Conservation (phyloP, 2,329 filamentous ascomycete species). For the Hymenoscyphus repandus region DNA sequence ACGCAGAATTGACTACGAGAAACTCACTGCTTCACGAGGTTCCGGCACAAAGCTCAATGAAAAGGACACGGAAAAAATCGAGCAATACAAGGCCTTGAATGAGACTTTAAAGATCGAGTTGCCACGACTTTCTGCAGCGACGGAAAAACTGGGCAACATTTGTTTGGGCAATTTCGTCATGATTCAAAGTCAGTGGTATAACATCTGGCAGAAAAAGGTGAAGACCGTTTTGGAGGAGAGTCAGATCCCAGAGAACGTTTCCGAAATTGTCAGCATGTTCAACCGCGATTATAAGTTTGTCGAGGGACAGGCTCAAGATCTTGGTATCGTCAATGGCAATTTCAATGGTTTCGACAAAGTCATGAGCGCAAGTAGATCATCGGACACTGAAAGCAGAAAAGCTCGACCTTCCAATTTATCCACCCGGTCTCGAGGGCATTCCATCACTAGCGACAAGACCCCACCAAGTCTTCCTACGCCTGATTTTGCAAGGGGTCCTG, state of each 20-base stretch:
- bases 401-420: constrained; percentile 28
- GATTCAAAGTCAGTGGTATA: constrained; percentile 79
- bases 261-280: constrained; percentile 74
- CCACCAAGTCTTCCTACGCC: constrained; percentile 60
- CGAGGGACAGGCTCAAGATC: constrained; percentile 63
- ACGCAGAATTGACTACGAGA: constrained; percentile 83
- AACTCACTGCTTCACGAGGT: constrained; percentile 70
- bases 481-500: constrained; percentile 61
- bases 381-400: constrained; percentile 32
- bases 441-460: constrained; percentile 56
- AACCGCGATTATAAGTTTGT: constrained; percentile 71
- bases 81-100: constrained; percentile 80
- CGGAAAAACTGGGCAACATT: constrained; percentile 76
- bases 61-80: constrained; percentile 75
- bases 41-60: constrained; percentile 82
- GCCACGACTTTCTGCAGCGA: constrained; percentile 74
- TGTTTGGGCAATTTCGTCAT: constrained; percentile 80
- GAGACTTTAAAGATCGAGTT: constrained; percentile 90
- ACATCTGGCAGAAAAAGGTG: constrained; percentile 79
- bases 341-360: constrained; percentile 35
- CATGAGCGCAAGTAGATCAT: constrained; percentile 9
- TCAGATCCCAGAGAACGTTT: constrained; percentile 58
- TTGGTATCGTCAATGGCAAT: constrained; percentile 74
- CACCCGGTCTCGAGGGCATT: constrained; percentile 51
- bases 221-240: constrained; percentile 65